phyloP scores from a whole-genome alignment of 495 filamentous ascomycete genomes.

The Amorphotheca resinae region DNA sequence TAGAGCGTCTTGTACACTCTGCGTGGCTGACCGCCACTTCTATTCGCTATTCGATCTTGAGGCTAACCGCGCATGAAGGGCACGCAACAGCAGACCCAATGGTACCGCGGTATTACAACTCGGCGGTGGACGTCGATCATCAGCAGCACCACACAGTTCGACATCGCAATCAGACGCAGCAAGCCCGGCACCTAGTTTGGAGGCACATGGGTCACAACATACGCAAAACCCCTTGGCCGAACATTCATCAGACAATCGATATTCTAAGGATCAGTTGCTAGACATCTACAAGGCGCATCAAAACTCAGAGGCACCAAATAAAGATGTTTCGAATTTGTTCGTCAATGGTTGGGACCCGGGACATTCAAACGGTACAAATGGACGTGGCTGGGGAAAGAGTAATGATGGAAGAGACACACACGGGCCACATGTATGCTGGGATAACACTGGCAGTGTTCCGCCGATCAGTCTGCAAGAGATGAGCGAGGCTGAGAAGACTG shows the following conservation, averaged over 20 bases:
- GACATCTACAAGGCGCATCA: slow-evolving; percentile 55
- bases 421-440: slow-evolving; percentile 84
- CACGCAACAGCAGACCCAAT: slow-evolving; percentile 4
- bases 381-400: slow-evolving; percentile 65
- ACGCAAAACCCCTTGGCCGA: slow-evolving; percentile 25
- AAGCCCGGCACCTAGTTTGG: slow-evolving; percentile 2
- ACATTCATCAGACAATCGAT: slow-evolving; percentile 46
- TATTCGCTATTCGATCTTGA: not conserved
- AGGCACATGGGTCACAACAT: slow-evolving; percentile 27
- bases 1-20: not conserved
- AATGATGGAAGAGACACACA: slow-evolving; percentile 38
- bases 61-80: not conserved
- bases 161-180: slow-evolving; percentile 29
- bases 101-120: slow-evolving; percentile 47
- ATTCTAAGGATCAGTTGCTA: slow-evolving; percentile 74
- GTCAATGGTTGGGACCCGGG: slow-evolving; percentile 66
- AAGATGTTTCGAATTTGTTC: slow-evolving; percentile 55
- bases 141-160: slow-evolving; percentile 46
- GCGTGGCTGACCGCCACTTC: not conserved
- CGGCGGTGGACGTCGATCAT: slow-evolving; percentile 46
- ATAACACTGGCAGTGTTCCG: slow-evolving; percentile 54
- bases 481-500: slow-evolving; percentile 75
- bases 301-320: slow-evolving; percentile 41
- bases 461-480: slow-evolving; percentile 67
- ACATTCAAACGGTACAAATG: slow-evolving; percentile 44